A percentile compares a stretch with the other conserved stretches of the same genome.
Conservation (phyloP, 768 basidiomycete species). For the Termitomyces sp. region DNA sequence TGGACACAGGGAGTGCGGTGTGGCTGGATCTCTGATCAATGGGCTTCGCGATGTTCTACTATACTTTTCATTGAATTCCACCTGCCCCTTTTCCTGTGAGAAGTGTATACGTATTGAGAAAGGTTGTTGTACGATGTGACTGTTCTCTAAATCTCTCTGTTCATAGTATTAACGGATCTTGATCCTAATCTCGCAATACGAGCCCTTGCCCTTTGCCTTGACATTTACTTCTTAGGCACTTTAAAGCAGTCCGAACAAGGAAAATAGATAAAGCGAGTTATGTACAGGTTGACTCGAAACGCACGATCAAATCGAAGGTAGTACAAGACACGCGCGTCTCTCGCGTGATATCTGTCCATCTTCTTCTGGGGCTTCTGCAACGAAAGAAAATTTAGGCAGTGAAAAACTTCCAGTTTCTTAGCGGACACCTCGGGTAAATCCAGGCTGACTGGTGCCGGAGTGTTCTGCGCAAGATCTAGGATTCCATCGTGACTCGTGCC, state of each 20-base stretch:
- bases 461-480: background rate
- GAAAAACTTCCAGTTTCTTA: background rate
- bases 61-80: background rate
- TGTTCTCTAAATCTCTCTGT: background rate
- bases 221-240: background rate
- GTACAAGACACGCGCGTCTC: background rate
- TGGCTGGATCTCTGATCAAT: slow-evolving; percentile 12
- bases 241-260: background rate
- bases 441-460: background rate
- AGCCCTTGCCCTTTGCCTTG: background rate
- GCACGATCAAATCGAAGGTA: background rate
- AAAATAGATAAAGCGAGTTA: background rate
- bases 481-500: background rate
- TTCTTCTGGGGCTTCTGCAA: background rate
- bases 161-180: background rate
- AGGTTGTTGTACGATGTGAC: background rate
- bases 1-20: background rate
- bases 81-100: background rate
- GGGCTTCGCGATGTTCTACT: slow-evolving; percentile 1
- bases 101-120: background rate
- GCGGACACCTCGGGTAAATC: background rate
- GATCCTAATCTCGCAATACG: background rate
- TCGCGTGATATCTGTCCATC: background rate
- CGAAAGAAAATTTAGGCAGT: background rate
- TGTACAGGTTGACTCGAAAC: background rate